A percentile compares a stretch with the other conserved stretches of the same genome.
Evolutionary conservation across 495 filamentous ascomycete genomes (phyloP).

Genomic region (Annulohypoxylon bovei): DNA sequence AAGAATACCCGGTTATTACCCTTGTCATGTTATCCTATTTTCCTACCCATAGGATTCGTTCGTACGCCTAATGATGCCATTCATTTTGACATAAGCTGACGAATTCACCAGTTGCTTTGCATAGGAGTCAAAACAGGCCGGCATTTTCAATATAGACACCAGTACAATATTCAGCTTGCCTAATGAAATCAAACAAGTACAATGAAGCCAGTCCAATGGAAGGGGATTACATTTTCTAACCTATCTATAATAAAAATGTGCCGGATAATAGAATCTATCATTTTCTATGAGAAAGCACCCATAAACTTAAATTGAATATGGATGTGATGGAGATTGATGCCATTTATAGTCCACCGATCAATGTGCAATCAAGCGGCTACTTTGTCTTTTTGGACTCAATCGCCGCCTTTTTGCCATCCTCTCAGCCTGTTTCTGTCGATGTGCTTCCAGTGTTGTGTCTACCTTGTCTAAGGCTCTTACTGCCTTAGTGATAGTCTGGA

Average conservation of each 20-base stretch:
- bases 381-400: conserved; percentile 42
- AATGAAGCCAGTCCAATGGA: background rate
- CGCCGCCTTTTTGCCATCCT: background rate
- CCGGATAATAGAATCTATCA: background rate
- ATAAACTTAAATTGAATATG: background rate
- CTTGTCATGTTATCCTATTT: too few species aligned
- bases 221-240: background rate
- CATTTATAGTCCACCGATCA: background rate
- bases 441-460: conserved; percentile 37
- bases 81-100: background rate
- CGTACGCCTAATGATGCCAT: background rate
- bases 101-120: background rate
- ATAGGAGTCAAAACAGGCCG: background rate
- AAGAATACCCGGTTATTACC: background rate
- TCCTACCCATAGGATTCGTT: too few species aligned
- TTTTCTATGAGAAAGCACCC: background rate
- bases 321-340: background rate
- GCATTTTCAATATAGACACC: background rate
- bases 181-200: background rate
- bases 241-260: too few species aligned
- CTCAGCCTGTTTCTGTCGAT: conserved; percentile 25
- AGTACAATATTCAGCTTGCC: too few species aligned
- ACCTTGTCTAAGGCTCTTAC: conserved; percentile 55
- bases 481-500: conserved; percentile 57
- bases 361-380: background rate